Evolutionary conservation across 2,329 filamentous ascomycete species (phyloP), one percentile per base, ranked within the genome.

Genomic region (Pezicula neosporulosa): DNA sequence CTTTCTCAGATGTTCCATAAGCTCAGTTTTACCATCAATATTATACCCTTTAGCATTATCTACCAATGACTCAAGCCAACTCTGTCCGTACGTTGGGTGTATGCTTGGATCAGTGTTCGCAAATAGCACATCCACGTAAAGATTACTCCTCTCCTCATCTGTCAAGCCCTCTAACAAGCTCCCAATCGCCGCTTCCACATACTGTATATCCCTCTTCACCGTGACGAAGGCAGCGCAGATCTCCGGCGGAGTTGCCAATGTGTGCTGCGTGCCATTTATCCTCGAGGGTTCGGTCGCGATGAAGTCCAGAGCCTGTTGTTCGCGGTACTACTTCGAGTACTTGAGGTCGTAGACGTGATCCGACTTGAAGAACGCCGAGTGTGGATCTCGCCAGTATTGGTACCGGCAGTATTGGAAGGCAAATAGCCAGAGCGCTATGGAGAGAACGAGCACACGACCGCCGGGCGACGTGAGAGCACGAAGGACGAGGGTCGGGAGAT

Each of bases 91-190:
- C 8, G 50, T 52, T 0, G 49, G 51, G 51, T 59, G 59, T n/a
- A 47, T 41, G 21, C 33, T 36, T 3, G 58, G 50, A 35, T 60
- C 43, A 15, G 54, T 54, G 44, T 61, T 47, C 7, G 56, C 56
- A 47, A 60, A 61, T 4, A 62, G 48, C 6, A 60, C 47, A 21
- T 51, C 47, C 8, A 60, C 42, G 36, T 58, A 45, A 9, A 63
- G 21, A 13, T 53, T 56, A 18, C 42, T 44, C 36, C 62, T 52
- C 49, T 64, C 61, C 28, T 52, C 53, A 6, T 21, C 37, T 10
- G 56, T 60, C 24, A 64, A 51, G 6, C 57, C 56, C 15, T 56
- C 54, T 7, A 64, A 36, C 54, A 64, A 38, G 7, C 50, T 52
- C 15, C 48, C 58, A 35, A 59, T 44, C 6, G 56, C 56, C n/a